Percentiles rank a stretch among this genome's conserved stretches.
phyloP scores from a whole-genome alignment of 75 land plant species.

The Sequoia sempervirens region DNA sequence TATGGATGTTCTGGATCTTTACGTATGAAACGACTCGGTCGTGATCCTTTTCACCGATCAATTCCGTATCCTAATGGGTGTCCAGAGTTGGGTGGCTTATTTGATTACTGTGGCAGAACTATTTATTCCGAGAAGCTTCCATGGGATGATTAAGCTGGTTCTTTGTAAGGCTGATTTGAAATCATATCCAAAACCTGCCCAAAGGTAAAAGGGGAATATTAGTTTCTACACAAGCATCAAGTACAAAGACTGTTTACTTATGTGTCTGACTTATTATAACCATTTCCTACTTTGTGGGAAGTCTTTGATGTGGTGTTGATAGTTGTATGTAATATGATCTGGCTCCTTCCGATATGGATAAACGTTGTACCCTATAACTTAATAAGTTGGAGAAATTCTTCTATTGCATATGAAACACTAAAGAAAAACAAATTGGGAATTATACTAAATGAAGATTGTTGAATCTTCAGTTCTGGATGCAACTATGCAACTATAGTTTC shows the following conservation, averaged over 20 bases:
- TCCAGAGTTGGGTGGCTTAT: slow-evolving; percentile 78
- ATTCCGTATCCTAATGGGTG: slow-evolving; percentile 91
- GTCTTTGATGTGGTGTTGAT: neutral
- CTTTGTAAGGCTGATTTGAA: neutral
- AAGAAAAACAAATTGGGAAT: neutral
- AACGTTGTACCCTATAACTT: neutral
- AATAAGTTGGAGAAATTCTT: neutral
- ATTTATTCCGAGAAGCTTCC: slow-evolving; percentile 64
- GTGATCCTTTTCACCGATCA: slow-evolving; percentile 83
- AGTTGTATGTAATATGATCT: neutral
- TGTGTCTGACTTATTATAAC: neutral
- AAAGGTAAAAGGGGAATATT: too few relatives aligned
- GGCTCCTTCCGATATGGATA: too few relatives aligned
- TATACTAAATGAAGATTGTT: neutral
- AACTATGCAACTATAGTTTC: neutral
- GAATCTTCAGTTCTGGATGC: neutral
- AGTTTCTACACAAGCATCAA: neutral
- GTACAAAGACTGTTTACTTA: neutral
- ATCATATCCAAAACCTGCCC: neutral
- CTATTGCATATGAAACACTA: neutral
- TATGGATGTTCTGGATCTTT: slow-evolving; percentile 83
- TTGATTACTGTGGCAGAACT: slow-evolving; percentile 74
- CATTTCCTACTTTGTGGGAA: neutral
- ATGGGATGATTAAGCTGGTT: slow-evolving; percentile 32
- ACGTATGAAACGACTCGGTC: slow-evolving; percentile 51